These are phyloP conservation scores for Leccinum subgranulosum DNA, from an alignment of 768 basidiomycete genomes.

Conservation along the genomic window DNA sequence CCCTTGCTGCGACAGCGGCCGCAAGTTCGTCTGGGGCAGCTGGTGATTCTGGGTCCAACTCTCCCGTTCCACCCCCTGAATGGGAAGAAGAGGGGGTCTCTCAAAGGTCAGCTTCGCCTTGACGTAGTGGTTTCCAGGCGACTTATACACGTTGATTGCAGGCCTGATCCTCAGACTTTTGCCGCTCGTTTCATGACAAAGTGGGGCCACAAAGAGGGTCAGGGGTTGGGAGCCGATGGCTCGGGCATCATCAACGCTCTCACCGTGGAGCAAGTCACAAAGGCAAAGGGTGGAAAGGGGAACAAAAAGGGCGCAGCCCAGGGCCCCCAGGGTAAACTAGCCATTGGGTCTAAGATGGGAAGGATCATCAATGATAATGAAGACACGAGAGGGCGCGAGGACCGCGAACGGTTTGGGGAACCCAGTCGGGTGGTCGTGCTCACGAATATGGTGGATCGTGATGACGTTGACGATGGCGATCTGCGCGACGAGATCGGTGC, in stretches of 20 bases:
- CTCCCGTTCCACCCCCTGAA: conserved; percentile 28
- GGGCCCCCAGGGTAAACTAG: conserved; percentile 32
- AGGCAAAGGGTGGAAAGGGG: conserved; percentile 36
- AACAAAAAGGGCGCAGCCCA: conserved; percentile 36
- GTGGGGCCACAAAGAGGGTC: conserved; percentile 94
- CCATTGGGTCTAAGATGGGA: conserved; percentile 69
- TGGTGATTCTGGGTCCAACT: conserved; percentile 21
- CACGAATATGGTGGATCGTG: conserved; percentile 83
- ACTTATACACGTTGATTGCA: conserved; percentile 10
- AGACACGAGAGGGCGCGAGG: conserved; percentile 73
- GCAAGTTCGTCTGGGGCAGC: conserved; percentile 22
- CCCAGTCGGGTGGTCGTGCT: conserved; percentile 88
- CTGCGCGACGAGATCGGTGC: conserved; percentile 83
- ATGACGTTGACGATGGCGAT: conserved; percentile 84
- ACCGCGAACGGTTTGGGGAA: conserved; percentile 79
- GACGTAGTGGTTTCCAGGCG: background rate
- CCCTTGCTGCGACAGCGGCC: conserved; percentile 40
- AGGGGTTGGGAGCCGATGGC: conserved; percentile 83
- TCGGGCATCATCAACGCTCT: conserved; percentile 88
- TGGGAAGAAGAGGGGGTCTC: conserved; percentile 29
- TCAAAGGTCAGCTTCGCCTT: conserved; percentile 11
- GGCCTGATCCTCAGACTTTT: conserved; percentile 68
- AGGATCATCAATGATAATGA: conserved; percentile 90
- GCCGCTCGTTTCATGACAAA: conserved; percentile 91
- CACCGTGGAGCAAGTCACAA: conserved; percentile 63